Conservation (phyloP, 345 rosid species). For the Syzygium oleosum region DNA sequence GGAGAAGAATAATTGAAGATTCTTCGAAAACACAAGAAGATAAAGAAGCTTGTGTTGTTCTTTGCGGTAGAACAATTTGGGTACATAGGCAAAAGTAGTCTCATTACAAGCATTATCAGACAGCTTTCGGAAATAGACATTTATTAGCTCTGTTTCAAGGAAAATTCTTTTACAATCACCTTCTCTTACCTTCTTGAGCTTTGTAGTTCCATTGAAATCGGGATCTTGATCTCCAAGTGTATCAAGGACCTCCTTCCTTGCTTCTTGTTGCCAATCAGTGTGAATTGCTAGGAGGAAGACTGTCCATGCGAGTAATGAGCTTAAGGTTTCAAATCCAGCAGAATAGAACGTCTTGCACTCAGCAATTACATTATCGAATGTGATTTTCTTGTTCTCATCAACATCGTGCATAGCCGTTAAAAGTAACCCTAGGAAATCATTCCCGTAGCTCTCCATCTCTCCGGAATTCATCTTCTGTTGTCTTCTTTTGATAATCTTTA, state of each 20-base stretch:
- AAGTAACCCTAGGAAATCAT: slow-evolving; percentile 18
- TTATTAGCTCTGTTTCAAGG: no score
- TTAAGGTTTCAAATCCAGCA: slow-evolving; percentile 19
- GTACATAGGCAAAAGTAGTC: no score
- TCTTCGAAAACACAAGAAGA: no score
- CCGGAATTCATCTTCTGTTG: not conserved
- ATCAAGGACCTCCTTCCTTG: slow-evolving; percentile 23
- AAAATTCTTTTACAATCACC: accelerated
- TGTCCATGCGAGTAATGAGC: slow-evolving; percentile 19
- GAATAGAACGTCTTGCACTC: slow-evolving; percentile 29
- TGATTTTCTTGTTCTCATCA: slow-evolving; percentile 1
- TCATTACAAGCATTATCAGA: no score
- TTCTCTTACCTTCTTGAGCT: not conserved
- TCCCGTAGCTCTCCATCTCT: not conserved
- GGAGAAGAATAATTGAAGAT: no score
- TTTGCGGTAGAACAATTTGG: no score
- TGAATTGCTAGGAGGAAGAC: slow-evolving; percentile 21
- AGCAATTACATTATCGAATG: slow-evolving; percentile 7
- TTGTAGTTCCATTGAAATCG: not conserved
- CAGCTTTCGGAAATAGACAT: no score
- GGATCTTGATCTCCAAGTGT: slow-evolving; percentile 9
- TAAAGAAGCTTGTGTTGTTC: no score
- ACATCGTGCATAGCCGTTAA: slow-evolving; percentile 1
- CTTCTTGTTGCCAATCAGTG: slow-evolving; percentile 29
- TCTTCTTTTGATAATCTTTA: slow-evolving; percentile 5